Conservation (phyloP, 345 rosid species). For the Noccaea bulbosa region DNA sequence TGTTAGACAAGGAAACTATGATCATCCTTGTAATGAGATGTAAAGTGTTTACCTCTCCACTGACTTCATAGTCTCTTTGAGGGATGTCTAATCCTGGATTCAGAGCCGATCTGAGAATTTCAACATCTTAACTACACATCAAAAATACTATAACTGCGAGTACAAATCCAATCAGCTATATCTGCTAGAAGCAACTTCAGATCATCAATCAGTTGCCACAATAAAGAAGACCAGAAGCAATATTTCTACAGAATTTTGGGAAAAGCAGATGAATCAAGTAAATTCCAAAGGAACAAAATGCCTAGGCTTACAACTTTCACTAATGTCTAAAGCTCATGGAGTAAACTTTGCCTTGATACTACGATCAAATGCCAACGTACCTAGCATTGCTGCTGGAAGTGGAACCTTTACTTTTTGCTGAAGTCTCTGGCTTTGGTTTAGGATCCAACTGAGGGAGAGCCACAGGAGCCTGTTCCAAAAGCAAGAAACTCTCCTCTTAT, state of each 20-base stretch:
- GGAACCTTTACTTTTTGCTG: constrained; percentile 58
- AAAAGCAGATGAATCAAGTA: neutral
- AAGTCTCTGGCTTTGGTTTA: constrained; percentile 54
- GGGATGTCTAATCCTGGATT: constrained; percentile 61
- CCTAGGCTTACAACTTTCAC: neutral
- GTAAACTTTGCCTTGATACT: neutral
- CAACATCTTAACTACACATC: constrained; percentile 32
- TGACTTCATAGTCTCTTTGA: constrained; percentile 75
- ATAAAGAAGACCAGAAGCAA: neutral
- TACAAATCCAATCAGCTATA: neutral
- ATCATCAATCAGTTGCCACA: neutral
- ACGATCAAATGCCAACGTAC: constrained; percentile 42
- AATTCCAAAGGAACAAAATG: neutral
- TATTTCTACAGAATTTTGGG: neutral
- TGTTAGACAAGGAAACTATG: neutral
- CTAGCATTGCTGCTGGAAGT: constrained; percentile 61
- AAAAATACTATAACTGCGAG: neutral
- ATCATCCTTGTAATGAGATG: neutral
- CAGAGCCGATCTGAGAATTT: constrained; percentile 57
- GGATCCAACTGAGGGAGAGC: constrained; percentile 45
- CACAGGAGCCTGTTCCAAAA: constrained; percentile 47
- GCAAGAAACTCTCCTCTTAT: neutral
- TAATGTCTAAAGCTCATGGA: neutral
- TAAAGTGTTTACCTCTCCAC: constrained; percentile 71
- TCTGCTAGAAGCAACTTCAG: neutral